Conservation (phyloP, 768 basidiomycete genomes). For the Pisolithus marmoratus region DNA sequence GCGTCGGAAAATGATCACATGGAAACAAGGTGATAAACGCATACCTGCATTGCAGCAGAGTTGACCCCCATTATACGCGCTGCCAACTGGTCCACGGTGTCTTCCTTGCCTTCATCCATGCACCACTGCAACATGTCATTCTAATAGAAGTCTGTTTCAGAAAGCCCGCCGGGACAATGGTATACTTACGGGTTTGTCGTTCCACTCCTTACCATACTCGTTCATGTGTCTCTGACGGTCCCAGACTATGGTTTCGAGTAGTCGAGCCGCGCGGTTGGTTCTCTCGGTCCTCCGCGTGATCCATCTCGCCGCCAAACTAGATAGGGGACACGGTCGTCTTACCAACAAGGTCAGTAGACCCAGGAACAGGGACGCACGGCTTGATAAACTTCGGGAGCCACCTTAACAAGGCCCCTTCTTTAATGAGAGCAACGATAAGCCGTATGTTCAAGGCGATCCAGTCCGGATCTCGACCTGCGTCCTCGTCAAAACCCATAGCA, state of each 20-base stretch:
- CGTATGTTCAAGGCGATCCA: slow-evolving; percentile 30
- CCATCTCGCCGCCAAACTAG: slow-evolving; percentile 13
- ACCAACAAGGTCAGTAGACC: neutral
- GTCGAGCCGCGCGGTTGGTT: slow-evolving; percentile 6
- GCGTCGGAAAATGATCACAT: no score
- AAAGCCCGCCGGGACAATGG: neutral
- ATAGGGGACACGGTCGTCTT: neutral
- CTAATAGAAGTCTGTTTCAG: neutral
- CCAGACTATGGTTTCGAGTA: slow-evolving; percentile 26
- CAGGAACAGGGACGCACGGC: slow-evolving; percentile 18
- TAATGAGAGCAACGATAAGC: slow-evolving; percentile 24
- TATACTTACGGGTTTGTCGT: slow-evolving; percentile 27
- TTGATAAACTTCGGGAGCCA: slow-evolving; percentile 29
- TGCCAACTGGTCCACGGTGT: neutral
- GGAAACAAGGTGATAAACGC: neutral
- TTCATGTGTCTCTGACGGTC: slow-evolving; percentile 20
- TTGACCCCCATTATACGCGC: neutral
- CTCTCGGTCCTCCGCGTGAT: slow-evolving; percentile 5
- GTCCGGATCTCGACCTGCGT: slow-evolving; percentile 34
- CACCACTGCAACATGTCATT: neutral
- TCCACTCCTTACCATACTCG: slow-evolving; percentile 22
- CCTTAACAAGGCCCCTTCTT: slow-evolving; percentile 12
- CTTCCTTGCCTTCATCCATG: neutral
- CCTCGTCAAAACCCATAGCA: neutral
- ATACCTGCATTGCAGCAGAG: slow-evolving; percentile 12